A percentile compares a stretch with the other conserved stretches of the same genome.
Conservation (phyloP, 2,329 filamentous ascomycete species). For the Acrodontium crateriforme region DNA sequence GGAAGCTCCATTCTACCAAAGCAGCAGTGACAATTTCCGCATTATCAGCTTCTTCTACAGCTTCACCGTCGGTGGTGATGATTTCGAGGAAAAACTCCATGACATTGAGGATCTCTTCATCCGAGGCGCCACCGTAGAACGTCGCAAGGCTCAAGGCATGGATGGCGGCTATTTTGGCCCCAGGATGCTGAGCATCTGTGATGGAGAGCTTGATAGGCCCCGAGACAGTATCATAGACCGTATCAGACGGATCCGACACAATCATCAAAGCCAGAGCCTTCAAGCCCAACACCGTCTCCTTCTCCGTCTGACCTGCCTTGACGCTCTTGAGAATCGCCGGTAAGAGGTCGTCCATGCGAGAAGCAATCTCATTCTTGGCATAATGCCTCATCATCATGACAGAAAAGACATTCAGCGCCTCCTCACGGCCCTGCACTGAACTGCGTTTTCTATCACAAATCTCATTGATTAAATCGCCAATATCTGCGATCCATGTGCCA, state of each 20-base stretch:
- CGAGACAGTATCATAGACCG: slow-evolving; percentile 49
- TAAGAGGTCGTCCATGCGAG: slow-evolving; percentile 47
- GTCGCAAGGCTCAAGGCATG: slow-evolving; percentile 58
- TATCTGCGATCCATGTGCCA: slow-evolving; percentile 46
- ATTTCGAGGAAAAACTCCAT: slow-evolving; percentile 68
- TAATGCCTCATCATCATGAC: slow-evolving; percentile 56
- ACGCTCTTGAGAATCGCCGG: slow-evolving; percentile 56
- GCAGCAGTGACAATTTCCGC: slow-evolving; percentile 59
- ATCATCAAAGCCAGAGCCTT: slow-evolving; percentile 59
- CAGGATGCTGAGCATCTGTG: slow-evolving; percentile 50
- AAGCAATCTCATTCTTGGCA: slow-evolving; percentile 47
- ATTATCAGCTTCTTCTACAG: slow-evolving; percentile 57
- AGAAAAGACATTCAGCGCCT: slow-evolving; percentile 46
- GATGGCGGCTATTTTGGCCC: slow-evolving; percentile 57
- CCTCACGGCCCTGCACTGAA: slow-evolving; percentile 56
- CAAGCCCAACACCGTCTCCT: slow-evolving; percentile 56
- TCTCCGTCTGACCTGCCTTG: slow-evolving; percentile 51
- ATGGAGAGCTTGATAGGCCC: slow-evolving; percentile 47
- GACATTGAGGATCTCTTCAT: slow-evolving; percentile 52
- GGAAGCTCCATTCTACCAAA: slow-evolving; percentile 64
- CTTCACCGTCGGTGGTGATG: slow-evolving; percentile 62
- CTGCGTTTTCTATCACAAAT: slow-evolving; percentile 68
- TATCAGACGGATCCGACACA: slow-evolving; percentile 51
- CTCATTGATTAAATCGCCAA: slow-evolving; percentile 54
- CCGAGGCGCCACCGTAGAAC: slow-evolving; percentile 60